Evolutionary conservation across 2,329 filamentous ascomycete species (phyloP).

Genomic region (Apiospora pterosperma): DNA sequence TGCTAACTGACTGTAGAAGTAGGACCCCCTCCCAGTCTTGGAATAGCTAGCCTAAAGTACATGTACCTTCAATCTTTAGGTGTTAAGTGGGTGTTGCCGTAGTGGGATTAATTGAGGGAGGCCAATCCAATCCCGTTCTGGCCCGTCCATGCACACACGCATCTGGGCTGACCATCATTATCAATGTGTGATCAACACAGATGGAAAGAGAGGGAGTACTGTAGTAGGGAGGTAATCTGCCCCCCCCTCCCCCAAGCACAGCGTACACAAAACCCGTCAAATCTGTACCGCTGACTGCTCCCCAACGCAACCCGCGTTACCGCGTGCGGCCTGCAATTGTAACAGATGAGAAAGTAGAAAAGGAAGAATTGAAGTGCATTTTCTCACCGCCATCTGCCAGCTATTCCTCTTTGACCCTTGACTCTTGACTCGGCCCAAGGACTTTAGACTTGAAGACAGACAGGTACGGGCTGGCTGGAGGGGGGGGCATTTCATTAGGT

Average conservation of each 20-base stretch:
- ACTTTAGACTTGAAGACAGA: neutral
- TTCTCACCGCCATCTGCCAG: neutral
- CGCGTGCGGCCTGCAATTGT: neutral
- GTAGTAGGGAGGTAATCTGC: slow-evolving; percentile 1
- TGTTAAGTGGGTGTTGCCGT: neutral
- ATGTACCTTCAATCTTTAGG: neutral
- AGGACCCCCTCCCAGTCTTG: neutral
- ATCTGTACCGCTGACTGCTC: neutral
- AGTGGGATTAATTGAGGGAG: slow-evolving; percentile 1
- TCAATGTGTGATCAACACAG: neutral
- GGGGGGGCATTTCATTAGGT: neutral
- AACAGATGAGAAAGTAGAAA: neutral
- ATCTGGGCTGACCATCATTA: neutral
- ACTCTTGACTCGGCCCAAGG: neutral
- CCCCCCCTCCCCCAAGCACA: neutral
- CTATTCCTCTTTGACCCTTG: neutral
- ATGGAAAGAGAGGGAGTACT: neutral
- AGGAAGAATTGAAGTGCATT: neutral
- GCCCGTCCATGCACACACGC: neutral
- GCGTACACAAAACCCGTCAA: slow-evolving; percentile 1
- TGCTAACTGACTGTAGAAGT: neutral
- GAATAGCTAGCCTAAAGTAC: neutral
- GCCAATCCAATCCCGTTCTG: neutral
- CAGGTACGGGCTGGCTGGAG: neutral
- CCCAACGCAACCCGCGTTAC: neutral